Evolutionary conservation across 164 flowering plant genomes (phyloP), one percentile per base, ranked within the genome.

Genomic region (Nelumbo lutea): DNA sequence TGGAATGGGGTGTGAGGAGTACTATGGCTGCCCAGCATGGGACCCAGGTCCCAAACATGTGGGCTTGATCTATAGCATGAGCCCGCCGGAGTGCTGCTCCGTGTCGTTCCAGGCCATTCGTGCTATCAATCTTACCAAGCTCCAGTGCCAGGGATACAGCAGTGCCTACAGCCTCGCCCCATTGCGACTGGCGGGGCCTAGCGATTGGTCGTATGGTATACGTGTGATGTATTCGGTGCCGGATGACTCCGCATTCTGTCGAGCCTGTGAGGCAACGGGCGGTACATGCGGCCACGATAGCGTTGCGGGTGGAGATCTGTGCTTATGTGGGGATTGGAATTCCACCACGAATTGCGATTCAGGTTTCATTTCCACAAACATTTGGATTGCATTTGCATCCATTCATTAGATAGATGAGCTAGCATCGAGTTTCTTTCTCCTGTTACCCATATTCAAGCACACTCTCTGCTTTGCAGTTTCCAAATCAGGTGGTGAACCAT

Each of bases 1-100:
- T 8, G 94, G 98, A 11, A 85, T 95, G 89, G 86, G 98, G 1
- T 95, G 99, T 64, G 96, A 88, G 68, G 97, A 88, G 66, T 95
- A 85, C 73, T 87, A 80, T 46, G 78, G 72, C 0, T 91, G 98
- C 65, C 90, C 92, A 0, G 96, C 84, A 0, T 94, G 97, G 99
- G 74, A 67, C 42, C 9, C 79, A 39, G 81, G 84, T 55, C 81
- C 75, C 2, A 72, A 70, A n/a, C 10, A 45, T 38, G 42, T 53
- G 58, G 86, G 87, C 62, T 45, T 62, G 3, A 68, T 62, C 1
- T 78, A 64, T 42, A 85, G 88, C 15, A 50, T 84, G 3, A 85
- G 90, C 46, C 93, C 97, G 43, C 96, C 90, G 0, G 88, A 83
- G 67, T 95, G 97, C 51, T 95, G 99, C 56, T 79, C 90, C 1